A percentile compares a stretch with the other conserved stretches of the same genome.
These are phyloP conservation scores for Aspergillus wentii DNA, from an alignment of 495 filamentous ascomycete genomes.

Conservation along the genomic window DNA sequence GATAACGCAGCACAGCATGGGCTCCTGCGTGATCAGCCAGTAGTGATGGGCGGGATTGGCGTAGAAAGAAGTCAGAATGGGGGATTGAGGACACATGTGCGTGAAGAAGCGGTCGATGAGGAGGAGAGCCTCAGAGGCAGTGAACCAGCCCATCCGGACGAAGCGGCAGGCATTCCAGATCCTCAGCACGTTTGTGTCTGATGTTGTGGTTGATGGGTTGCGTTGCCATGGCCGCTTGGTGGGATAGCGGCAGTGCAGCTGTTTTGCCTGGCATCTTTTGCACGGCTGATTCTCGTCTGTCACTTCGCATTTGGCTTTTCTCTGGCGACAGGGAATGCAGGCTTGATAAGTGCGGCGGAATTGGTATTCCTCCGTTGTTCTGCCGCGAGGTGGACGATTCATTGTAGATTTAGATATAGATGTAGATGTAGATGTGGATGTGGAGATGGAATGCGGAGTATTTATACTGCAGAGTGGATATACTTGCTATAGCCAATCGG, in stretches of 20 bases:
- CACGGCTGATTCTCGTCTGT: conserved; percentile 9
- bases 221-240: conserved; percentile 19
- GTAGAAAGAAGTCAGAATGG: conserved; percentile 35
- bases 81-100: conserved; percentile 30
- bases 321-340: conserved; percentile 20
- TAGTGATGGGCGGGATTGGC: conserved; percentile 26
- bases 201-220: conserved; percentile 1
- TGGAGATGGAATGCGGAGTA: no score
- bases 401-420: no score
- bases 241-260: conserved; percentile 16
- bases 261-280: conserved; percentile 14
- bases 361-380: conserved; percentile 10
- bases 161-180: conserved; percentile 36
- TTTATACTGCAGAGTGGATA: no score
- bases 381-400: conserved; percentile 9
- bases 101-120: conserved; percentile 22
- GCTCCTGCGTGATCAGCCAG: conserved; percentile 31
- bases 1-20: conserved; percentile 35
- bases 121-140: conserved; percentile 29
- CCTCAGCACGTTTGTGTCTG: conserved; percentile 15
- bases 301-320: conserved; percentile 24
- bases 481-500: no score
- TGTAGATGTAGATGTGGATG: no score
- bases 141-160: conserved; percentile 39
- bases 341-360: conserved; percentile 25